Evolutionary conservation across 495 filamentous ascomycete genomes (phyloP), one percentile per base, ranked within the genome.

Genomic region (Penicillium diatomitis): DNA sequence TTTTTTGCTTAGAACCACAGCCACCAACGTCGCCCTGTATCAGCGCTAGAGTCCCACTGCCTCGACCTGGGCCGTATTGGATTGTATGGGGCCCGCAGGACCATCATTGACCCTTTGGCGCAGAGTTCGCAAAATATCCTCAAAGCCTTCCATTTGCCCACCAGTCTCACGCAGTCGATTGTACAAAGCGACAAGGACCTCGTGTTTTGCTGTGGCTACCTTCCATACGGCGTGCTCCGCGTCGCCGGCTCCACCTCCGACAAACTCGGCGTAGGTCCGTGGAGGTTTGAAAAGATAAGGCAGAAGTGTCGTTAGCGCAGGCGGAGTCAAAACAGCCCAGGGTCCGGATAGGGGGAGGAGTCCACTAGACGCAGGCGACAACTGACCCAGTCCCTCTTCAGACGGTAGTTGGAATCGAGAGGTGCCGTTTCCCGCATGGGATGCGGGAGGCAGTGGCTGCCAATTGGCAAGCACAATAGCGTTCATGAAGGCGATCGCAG

Each of bases 211-310:
- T 20, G 68, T 73, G 4, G 78, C 81, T 38, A 85, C 67, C 51
- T 76, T 72, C 69, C 79, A 85, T 5, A 79, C 76, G 0, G 73
- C 70, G 53, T 69, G 77, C 51, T 83, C 77, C 8, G 73, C 61
- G 50, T 82, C 80, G 2, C 77, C 79, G 3, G 73, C 70, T 12
- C 75, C 74, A 28, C 79, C 79, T 9, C 78, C 76, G 0, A 81
- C 78, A 39, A 81, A 72, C 32, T 78, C 79, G 20, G 73, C 69
- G 40, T 79, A 81, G 3, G 72, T 74, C 29, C 77, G 72, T 8
- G 81, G 72, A 9, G 78, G 79, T 40, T 73, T 74, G 47, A 84
- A 75, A 3, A 85, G 68, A 56, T 77, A 83, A 0, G 79, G 79
- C 4, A 84, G 58, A 4, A 82, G 63, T 8, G 69, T 68, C 1